Base-by-base conservation (phyloP, 225 moss, liverwort and hornwort species). In the Rhytidiadelphus loreus region DNA sequence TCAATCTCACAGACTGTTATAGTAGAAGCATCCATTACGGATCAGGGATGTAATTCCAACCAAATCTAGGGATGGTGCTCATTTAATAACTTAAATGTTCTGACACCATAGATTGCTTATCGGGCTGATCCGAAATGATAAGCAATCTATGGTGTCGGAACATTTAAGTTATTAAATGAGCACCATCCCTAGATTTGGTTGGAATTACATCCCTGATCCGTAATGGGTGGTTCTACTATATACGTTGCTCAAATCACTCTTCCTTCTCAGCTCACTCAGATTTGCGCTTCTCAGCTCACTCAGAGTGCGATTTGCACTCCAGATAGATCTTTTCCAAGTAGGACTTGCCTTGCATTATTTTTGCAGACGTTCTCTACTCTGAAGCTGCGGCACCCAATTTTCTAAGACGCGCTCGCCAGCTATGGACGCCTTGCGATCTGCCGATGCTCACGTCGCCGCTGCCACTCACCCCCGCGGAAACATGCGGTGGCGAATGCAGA, bases 401-500 rank as follows among this genome's bases (percentile, higher is more conserved):
- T 11, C 11, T 12, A 74, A 50, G 20, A 48, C 18, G 33, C 33
- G 13, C 52, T 23, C 35, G 53, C 14, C 53, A 35, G 53, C 55
- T 9, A 77, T 55, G 77, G 77, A 93, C 74, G 89, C 92, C 30
- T 75, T 93, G 86, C 72, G 92, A 80, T 75, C 69, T 44, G 93
- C 92, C 15, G 93, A 93, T 69, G 92, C 93, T 55, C 84, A 92
- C 29, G 92, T 93, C 35, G 93, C 89, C 9, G 85, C 90, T 13
- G 93, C 90, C 24, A 93, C 93, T 20, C 93, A 90, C 65, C 92
- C 93, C 28, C 85, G 92, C 11, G 86, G 86, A 56, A 93, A 83
- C 85, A 43, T 53, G n/a, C 88, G 92, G 14, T 90, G 93, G 91
- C 88, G 90, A 26, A 39, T 90, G 90, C 83, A 90, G 81, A 90